A percentile compares a stretch with the other conserved stretches of the same genome.
phyloP scores from a whole-genome alignment of 2,329 filamentous ascomycete genomes.

The Keithomyces neogunnii region DNA sequence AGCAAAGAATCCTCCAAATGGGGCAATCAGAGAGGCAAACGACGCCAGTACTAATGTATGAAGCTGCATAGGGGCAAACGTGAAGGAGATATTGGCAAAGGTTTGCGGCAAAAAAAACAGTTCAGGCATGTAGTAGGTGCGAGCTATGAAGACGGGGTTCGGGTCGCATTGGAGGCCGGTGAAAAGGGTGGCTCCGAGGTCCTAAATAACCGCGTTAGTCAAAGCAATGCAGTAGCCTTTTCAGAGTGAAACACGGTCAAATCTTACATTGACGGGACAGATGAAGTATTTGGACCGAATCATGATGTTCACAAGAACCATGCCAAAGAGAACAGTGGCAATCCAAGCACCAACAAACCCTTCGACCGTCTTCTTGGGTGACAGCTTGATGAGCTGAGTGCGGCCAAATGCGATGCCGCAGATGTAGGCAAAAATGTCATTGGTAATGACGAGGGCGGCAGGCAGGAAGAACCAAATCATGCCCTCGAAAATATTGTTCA shows the following conservation, averaged over 20 bases:
- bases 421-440: conserved; percentile 97
- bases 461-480: conserved; percentile 99
- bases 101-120: conserved; percentile 62
- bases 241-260: no score
- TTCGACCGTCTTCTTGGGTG: conserved; percentile 98
- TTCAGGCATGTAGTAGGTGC: conserved; percentile 63
- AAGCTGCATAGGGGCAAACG: conserved; percentile 81
- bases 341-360: conserved; percentile 96
- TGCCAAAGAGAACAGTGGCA: conserved; percentile 82
- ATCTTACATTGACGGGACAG: conserved; percentile 77
- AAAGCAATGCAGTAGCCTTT: not conserved
- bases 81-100: conserved; percentile 52
- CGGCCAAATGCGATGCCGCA: conserved; percentile 95
- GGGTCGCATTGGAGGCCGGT: conserved; percentile 82
- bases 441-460: conserved; percentile 89
- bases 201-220: conserved; percentile 27
- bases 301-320: conserved; percentile 73
- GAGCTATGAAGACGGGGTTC: conserved; percentile 84
- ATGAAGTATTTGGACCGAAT: conserved; percentile 95
- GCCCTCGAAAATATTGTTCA: conserved; percentile 99
- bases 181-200: conserved; percentile 88
- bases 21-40: conserved; percentile 92
- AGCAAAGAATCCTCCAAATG: conserved; percentile 97
- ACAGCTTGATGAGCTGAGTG: conserved; percentile 95
- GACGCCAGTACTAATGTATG: conserved; percentile 85